Percentiles rank a stretch among this genome's conserved stretches.
phyloP scores from a whole-genome alignment of 495 filamentous ascomycete genomes.

The Astrocystis sublimbata region DNA sequence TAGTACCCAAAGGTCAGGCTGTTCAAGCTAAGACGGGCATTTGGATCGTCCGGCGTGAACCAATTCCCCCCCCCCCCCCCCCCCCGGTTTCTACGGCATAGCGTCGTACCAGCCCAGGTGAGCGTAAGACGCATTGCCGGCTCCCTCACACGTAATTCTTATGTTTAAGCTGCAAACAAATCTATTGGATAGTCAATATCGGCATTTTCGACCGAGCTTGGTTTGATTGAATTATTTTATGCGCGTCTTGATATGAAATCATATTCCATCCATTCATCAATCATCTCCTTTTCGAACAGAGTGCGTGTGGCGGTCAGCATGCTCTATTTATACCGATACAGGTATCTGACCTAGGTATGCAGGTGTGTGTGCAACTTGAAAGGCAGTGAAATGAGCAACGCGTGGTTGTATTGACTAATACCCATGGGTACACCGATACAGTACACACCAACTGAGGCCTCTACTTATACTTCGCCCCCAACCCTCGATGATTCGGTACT shows the following conservation, averaged over 20 bases:
- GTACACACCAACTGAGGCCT: background rate
- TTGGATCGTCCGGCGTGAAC: constrained; percentile 13
- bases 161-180: background rate
- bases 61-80: background rate
- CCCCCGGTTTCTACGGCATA: constrained; percentile 13
- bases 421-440: too few relatives aligned
- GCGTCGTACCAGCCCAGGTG: constrained; percentile 4
- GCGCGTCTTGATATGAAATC: background rate
- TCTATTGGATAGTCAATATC: background rate
- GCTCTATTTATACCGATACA: too few relatives aligned
- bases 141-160: background rate
- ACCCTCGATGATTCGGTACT: background rate
- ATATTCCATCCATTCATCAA: constrained; percentile 12
- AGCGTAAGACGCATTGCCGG: background rate
- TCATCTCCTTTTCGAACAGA: background rate
- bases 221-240: background rate
- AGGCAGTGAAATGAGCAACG: background rate
- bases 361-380: background rate
- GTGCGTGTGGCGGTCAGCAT: background rate
- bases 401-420: background rate
- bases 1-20: background rate
- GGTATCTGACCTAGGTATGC: background rate
- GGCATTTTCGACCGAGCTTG: background rate
- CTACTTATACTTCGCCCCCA: background rate
- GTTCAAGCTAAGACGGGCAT: constrained; percentile 17